These are phyloP conservation scores for Amoebophrya sp. DNA, from an alignment of 169 alveolate species.

Conservation along the genomic window DNA sequence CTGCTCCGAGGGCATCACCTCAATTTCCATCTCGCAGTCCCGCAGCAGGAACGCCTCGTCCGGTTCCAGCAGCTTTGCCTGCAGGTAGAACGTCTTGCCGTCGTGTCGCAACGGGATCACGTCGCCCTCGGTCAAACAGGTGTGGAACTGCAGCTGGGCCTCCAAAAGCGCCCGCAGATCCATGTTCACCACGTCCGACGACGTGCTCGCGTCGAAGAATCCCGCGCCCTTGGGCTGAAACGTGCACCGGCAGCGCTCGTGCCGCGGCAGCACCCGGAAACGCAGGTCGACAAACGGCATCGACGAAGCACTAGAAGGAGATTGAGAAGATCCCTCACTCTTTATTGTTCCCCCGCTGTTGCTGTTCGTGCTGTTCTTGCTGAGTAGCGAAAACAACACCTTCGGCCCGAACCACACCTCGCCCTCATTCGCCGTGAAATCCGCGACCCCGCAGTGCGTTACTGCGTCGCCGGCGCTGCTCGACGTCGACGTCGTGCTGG, in stretches of 20 bases:
- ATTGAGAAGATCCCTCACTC: too few relatives aligned
- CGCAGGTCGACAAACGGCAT: background rate
- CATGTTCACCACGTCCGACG: background rate
- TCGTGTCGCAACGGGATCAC: background rate
- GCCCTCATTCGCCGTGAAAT: background rate
- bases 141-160: background rate
- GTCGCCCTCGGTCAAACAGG: background rate
- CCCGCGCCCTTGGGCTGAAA: background rate
- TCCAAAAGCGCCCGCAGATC: background rate
- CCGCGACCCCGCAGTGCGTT: background rate
- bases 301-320: too few relatives aligned
- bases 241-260: background rate
- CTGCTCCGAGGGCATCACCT: background rate
- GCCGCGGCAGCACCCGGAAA: background rate
- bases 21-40: background rate
- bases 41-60: background rate
- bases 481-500: background rate
- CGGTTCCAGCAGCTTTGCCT: background rate
- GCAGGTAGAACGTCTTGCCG: background rate
- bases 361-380: background rate
- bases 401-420: background rate
- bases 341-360: background rate
- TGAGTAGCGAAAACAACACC: background rate
- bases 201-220: background rate
- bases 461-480: background rate